These are phyloP conservation scores for Penicillium sp. DNA, from an alignment of 2,329 filamentous ascomycete genomes.

Conservation along the genomic window DNA sequence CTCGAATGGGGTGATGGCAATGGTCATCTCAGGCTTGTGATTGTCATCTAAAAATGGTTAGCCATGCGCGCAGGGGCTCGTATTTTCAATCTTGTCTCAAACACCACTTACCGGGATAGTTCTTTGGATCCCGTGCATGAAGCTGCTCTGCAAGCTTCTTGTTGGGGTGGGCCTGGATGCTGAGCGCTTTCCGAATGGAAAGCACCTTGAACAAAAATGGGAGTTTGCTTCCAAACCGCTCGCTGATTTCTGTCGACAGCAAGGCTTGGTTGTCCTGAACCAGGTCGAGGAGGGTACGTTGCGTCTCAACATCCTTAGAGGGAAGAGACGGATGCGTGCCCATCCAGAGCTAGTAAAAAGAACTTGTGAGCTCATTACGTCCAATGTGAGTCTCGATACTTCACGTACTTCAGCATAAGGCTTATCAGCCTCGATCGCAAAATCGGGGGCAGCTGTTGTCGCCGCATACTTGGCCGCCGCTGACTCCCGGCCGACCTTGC, in stretches of 20 bases:
- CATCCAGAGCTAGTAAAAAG: constrained; percentile 91
- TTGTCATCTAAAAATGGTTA: constrained; percentile 74
- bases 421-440: constrained; percentile 78
- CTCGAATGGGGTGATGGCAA: constrained; percentile 94
- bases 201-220: constrained; percentile 98
- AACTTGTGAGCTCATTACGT: constrained; percentile 9
- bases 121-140: constrained; percentile 80
- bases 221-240: constrained; percentile 76
- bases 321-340: constrained; percentile 95
- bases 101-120: constrained; percentile 68
- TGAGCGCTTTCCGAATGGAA: constrained; percentile 91
- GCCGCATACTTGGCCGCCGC: constrained; percentile 87
- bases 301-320: constrained; percentile 81
- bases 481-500: constrained; percentile 83
- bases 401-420: constrained; percentile 81
- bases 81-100: too few species aligned
- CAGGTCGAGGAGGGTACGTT: constrained; percentile 81
- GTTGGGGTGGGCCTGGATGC: constrained; percentile 95
- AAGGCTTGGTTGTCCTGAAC: constrained; percentile 83
- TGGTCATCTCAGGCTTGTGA: constrained; percentile 99
- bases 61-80: background rate
- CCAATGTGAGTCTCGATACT: background rate
- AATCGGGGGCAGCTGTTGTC: constrained; percentile 71
- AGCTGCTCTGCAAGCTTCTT: constrained; percentile 90
- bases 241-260: constrained; percentile 68